Conservation (phyloP, 306 rosid species). For the Vigna mungo region DNA sequence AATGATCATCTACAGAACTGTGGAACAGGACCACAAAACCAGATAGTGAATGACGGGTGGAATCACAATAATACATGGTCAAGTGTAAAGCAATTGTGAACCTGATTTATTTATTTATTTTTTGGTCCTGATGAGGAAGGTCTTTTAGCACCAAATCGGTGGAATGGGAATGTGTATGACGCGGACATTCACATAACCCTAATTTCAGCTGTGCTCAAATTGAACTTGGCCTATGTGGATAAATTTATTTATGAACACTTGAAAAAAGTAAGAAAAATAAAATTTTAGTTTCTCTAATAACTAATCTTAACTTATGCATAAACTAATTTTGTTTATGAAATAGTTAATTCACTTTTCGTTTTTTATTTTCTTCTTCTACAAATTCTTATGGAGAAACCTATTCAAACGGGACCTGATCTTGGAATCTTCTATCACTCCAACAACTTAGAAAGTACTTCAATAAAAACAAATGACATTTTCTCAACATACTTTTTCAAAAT, state of each 20-base stretch:
- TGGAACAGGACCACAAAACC: conserved; percentile 1
- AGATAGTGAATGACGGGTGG: background rate
- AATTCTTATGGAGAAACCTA: too few relatives aligned
- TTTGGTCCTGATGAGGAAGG: background rate
- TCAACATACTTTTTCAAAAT: background rate
- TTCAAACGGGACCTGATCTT: background rate
- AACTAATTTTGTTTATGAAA: too few relatives aligned
- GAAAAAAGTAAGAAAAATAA: too few relatives aligned
- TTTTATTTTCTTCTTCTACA: too few relatives aligned
- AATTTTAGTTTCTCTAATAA: too few relatives aligned
- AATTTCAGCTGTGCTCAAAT: background rate
- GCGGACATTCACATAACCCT: conserved; percentile 8
- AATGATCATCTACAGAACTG: conserved; percentile 1
- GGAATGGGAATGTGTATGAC: background rate
- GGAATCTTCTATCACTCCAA: background rate
- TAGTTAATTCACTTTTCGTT: too few relatives aligned
- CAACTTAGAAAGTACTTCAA: background rate
- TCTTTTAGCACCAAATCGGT: background rate
- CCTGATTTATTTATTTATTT: background rate
- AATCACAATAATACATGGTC: conserved; percentile 2
- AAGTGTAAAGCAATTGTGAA: background rate
- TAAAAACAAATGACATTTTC: background rate
- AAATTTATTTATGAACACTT: background rate
- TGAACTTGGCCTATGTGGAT: background rate
- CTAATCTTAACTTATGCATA: too few relatives aligned